Base-by-base conservation (phyloP, 2,329 filamentous ascomycete species). In the Plenodomus tracheiphilus region DNA sequence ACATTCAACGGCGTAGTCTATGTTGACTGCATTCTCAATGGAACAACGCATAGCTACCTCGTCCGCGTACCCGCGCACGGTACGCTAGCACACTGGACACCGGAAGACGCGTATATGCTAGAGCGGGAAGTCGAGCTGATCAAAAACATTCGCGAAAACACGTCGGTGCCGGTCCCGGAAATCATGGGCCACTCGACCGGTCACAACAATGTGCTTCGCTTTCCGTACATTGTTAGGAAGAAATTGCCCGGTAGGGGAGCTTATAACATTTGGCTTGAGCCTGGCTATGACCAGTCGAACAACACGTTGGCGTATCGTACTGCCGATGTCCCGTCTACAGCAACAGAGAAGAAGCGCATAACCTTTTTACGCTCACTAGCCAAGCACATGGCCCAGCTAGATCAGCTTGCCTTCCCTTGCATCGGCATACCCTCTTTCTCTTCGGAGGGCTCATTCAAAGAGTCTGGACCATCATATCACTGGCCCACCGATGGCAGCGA, bases 151-250 rank as follows among this genome's bases (percentile, higher is more conserved):
- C 17, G 21, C 9, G 22, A 48, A 15, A 34, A 39, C 30, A 55
- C 52, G 3, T 18, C 25, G 5, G 45, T 56, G 9, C 61, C 56
- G 1, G 43, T 64, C 2, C 59, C 61, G 2, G 38, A 47, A 9
- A 39, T 61, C 34, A 20, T 61, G 17, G 49, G 43, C 9, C 8
- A 15, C 63, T 53, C 30, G 51, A 61, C 25, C 28, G 39, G 1
- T 39, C 41, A 6, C 10, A 19, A 55, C 6, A 66, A 62, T 32
- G 25, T 20, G 3, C 50, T 63, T 22, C 37, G 46, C 2, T 49
- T 49, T 10, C 62, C 62, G 10, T 64, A 51, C 35, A 55, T 62
- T 13, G 34, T 64, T 11, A 56, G 60, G 56, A 49, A 45, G 21
- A 46, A 41, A 32, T 11, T 63, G 3, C 1, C 46, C 4, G 61